These are phyloP conservation scores for Candida maris DNA, from an alignment of 805 yeast genomes.

Conservation along the genomic window DNA sequence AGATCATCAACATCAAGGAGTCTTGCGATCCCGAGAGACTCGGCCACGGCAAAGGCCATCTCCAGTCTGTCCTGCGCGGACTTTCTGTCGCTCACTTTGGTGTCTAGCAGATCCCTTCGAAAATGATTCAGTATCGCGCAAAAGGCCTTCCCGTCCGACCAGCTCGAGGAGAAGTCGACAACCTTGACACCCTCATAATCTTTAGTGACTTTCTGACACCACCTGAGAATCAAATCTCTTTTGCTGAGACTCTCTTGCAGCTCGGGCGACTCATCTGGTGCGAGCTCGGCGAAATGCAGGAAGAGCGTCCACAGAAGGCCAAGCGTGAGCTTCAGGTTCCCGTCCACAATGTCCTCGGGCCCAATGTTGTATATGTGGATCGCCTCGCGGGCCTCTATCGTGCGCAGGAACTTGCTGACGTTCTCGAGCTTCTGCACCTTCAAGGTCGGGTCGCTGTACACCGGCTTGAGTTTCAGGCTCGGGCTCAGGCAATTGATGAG, in stretches of 20 bases:
- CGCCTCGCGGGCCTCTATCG: slow-evolving; percentile 34
- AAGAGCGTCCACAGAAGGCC: slow-evolving; percentile 50
- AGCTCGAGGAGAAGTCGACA: slow-evolving; percentile 49
- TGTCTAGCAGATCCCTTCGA: slow-evolving; percentile 39
- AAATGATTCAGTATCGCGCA: slow-evolving; percentile 41
- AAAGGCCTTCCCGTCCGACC: slow-evolving; percentile 52
- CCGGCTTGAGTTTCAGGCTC: slow-evolving; percentile 19
- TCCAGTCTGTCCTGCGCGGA: slow-evolving; percentile 32
- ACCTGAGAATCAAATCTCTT: slow-evolving; percentile 42
- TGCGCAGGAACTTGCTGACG: slow-evolving; percentile 39
- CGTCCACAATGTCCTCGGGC: slow-evolving; percentile 48
- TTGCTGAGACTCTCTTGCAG: slow-evolving; percentile 14
- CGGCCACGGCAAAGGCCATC: slow-evolving; percentile 40
- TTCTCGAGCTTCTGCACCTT: slow-evolving; percentile 47
- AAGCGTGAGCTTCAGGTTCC: slow-evolving; percentile 42
- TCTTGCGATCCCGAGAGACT: slow-evolving; percentile 46
- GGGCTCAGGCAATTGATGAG: slow-evolving; percentile 34
- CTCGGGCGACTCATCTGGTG: slow-evolving; percentile 7
- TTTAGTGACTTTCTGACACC: slow-evolving; percentile 50
- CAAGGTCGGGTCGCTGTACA: slow-evolving; percentile 37
- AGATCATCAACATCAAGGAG: slow-evolving; percentile 56
- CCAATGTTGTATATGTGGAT: slow-evolving; percentile 42
- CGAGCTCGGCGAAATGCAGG: slow-evolving; percentile 34
- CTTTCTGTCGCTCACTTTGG: slow-evolving; percentile 24
- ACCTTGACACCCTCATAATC: slow-evolving; percentile 36